phyloP scores from a whole-genome alignment of 2,329 filamentous ascomycete species.

The Dactylellina drechsleri region DNA sequence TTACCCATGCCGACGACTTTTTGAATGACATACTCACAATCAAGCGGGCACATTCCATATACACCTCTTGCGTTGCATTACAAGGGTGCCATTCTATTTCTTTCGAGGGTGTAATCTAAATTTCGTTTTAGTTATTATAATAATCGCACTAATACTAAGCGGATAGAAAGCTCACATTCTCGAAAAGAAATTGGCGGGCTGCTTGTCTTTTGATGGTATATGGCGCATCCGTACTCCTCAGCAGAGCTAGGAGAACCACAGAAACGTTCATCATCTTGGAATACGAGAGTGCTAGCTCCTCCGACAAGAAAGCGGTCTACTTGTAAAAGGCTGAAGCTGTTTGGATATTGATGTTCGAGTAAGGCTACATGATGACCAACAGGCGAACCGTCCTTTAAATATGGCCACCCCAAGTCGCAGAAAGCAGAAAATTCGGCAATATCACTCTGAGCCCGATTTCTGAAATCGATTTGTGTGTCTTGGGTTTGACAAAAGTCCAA shows the following conservation, averaged over 20 bases:
- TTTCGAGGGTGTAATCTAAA: constrained; percentile 63
- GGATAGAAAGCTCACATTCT: constrained; percentile 17
- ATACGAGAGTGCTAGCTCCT: neutral
- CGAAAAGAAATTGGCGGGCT: constrained; percentile 35
- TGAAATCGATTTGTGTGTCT: no score
- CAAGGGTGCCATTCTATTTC: constrained; percentile 65
- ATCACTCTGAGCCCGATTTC: no score
- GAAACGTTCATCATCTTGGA: neutral
- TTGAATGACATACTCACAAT: constrained; percentile 10
- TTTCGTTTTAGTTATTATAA: neutral
- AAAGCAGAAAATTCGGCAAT: no score
- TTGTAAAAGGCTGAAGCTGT: no score
- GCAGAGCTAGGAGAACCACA: neutral
- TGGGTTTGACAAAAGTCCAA: no score
- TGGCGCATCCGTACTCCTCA: constrained; percentile 9
- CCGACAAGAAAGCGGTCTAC: no score
- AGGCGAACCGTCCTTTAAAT: no score
- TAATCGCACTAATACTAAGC: neutral
- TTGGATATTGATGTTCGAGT: no score
- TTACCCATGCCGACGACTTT: constrained; percentile 61
- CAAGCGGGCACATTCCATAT: constrained; percentile 40
- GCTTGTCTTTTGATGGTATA: constrained; percentile 27
- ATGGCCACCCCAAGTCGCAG: no score
- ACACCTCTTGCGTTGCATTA: constrained; percentile 57
- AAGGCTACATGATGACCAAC: no score